Evolutionary conservation across 768 basidiomycete species (phyloP), one percentile per base, ranked within the genome.

Genomic region (Termitomyces sp.): DNA sequence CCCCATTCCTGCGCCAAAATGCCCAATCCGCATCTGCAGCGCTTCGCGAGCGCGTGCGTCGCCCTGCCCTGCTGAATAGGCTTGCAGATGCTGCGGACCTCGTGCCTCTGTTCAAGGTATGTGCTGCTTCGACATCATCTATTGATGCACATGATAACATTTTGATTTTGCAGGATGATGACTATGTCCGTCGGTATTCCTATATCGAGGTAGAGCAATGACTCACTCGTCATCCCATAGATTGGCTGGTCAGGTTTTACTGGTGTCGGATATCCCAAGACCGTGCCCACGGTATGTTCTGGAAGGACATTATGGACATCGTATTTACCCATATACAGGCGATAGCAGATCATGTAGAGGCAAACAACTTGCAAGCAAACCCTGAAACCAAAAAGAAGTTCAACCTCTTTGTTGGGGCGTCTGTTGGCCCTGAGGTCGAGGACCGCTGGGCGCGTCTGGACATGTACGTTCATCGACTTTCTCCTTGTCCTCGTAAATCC

Each of bases 191-290:
- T 68, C 51, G 45, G n/a, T 34, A 3, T n/a, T n/a, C 36, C 49
- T n/a, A 16, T 29, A 13, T 39, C 34, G 34, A 26, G 55, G 24
- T 15, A n/a, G 46, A 5, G 16, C 13, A 33, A 24, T 2, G 51
- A 41, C 52, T 18, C 5, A 34, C 31, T 16, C 5, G 31, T 52
- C 37, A 37, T 47, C 12, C 18, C 26, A 34, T 65, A 80, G 78
- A 79, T 80, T 59, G 79, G 78, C 34, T 80, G 77, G 75, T 78
- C 77, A 39, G 79, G 78, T 4, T 80, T 79, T 61, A 80, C 78
- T 22, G 79, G 79, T 24, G 79, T 80, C 10, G 79, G 79, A 15
- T 80, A 80, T 60, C 79, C 79, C 26, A 79, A 80, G 60, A 66
- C 65, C 4, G 71, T 77, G 26, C 79, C 78, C 18, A 73, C 76